Percentiles rank a stretch among this genome's conserved stretches.
Evolutionary conservation across 2,329 filamentous ascomycete species (phyloP).

Genomic region (Scedosporium minutisporum): DNA sequence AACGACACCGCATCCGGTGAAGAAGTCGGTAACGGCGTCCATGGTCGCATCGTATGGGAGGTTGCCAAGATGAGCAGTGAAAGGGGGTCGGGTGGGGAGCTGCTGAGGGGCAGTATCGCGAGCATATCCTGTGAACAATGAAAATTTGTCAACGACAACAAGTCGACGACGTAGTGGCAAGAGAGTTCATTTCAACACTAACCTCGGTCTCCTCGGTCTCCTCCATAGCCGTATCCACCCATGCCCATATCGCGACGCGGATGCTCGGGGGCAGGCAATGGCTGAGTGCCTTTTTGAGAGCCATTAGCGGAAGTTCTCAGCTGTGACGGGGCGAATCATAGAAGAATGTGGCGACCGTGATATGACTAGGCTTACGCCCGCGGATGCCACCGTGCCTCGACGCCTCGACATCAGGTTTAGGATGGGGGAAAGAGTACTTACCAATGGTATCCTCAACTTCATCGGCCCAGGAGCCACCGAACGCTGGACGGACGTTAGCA

Average conservation of each 20-base stretch:
- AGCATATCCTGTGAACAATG: conserved; percentile 38
- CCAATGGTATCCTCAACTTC: conserved; percentile 88
- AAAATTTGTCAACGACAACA: not conserved
- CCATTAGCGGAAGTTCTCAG: not conserved
- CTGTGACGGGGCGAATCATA: conserved; percentile 3
- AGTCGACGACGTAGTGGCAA: not conserved
- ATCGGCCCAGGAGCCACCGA: conserved; percentile 88
- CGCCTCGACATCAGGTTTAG: not conserved
- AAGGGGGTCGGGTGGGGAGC: conserved; percentile 85
- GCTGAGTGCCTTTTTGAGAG: conserved; percentile 2
- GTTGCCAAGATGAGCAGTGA: conserved; percentile 92
- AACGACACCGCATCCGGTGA: conserved; percentile 72
- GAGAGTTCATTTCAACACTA: not conserved
- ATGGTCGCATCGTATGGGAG: conserved; percentile 88
- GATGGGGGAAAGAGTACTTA: conserved; percentile 35
- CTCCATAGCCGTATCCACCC: conserved; percentile 1
- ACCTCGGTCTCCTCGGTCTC: conserved; percentile 3
- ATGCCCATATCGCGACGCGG: not conserved
- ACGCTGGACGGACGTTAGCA: conserved; percentile 23
- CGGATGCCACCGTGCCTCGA: not conserved
- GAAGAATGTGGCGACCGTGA: not conserved
- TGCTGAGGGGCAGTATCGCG: conserved; percentile 65
- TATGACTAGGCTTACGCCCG: not conserved
- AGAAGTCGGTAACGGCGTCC: conserved; percentile 77
- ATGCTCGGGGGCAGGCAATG: conserved; percentile 3